These are phyloP conservation scores for Chaetomidium leptoderma DNA, from an alignment of 495 filamentous ascomycete species.

Conservation along the genomic window DNA sequence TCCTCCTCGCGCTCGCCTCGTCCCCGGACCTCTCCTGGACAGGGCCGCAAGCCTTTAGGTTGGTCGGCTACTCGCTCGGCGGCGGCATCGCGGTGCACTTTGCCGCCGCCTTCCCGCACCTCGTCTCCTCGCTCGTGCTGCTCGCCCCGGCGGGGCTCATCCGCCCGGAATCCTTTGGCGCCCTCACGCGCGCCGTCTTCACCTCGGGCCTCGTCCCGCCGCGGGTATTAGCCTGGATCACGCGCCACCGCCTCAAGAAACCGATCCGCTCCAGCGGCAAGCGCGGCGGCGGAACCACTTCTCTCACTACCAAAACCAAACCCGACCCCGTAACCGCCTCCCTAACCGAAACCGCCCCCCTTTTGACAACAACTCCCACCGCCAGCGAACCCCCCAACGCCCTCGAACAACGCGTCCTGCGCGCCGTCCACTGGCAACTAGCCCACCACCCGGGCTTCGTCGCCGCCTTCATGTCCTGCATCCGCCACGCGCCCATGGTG, in stretches of 20 bases:
- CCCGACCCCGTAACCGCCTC: slow-evolving; percentile 26
- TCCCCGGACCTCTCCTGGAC: slow-evolving; percentile 63
- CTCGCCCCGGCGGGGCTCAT: slow-evolving; percentile 73
- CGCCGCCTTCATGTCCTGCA: slow-evolving; percentile 47
- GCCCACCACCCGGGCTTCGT: slow-evolving; percentile 51
- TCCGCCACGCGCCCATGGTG: slow-evolving; percentile 47
- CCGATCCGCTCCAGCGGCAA: slow-evolving; percentile 39
- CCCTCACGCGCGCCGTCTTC: slow-evolving; percentile 58
- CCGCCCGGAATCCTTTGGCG: slow-evolving; percentile 57
- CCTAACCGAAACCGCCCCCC: slow-evolving; percentile 29
- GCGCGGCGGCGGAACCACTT: neutral
- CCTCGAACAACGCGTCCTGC: slow-evolving; percentile 32
- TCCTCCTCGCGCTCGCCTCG: slow-evolving; percentile 66
- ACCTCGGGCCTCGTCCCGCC: slow-evolving; percentile 46
- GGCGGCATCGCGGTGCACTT: slow-evolving; percentile 76
- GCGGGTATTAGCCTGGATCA: slow-evolving; percentile 35
- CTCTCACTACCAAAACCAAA: neutral
- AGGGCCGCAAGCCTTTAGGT: slow-evolving; percentile 55
- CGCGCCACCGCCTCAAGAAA: slow-evolving; percentile 34
- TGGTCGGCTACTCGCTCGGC: slow-evolving; percentile 83
- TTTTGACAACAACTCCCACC: slow-evolving; percentile 8
- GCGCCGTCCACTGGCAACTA: slow-evolving; percentile 50
- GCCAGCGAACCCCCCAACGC: slow-evolving; percentile 23
- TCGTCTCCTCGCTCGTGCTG: slow-evolving; percentile 64
- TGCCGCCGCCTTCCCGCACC: slow-evolving; percentile 61